phyloP scores from a whole-genome alignment of 2,329 filamentous ascomycete genomes.

The Arthrobotrys sinensis region DNA sequence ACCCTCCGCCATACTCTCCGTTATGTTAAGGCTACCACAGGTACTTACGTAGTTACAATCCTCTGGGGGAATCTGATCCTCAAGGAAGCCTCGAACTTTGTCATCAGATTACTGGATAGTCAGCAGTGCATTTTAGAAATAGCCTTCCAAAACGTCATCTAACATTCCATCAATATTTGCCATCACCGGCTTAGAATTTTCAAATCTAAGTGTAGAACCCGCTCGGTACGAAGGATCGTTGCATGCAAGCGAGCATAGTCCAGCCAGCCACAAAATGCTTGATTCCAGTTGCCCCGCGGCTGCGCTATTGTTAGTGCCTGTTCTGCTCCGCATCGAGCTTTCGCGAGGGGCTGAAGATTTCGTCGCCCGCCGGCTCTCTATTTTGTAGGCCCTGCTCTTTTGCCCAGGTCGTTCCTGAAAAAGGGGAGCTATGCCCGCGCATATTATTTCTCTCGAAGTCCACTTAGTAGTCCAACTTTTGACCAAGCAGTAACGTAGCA shows the following conservation, averaged over 20 bases:
- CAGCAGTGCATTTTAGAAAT: too few relatives aligned
- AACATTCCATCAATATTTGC: neutral
- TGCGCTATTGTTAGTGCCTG: slow-evolving; percentile 44
- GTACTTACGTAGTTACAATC: too few relatives aligned
- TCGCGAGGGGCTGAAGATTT: slow-evolving; percentile 43
- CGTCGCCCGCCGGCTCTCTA: slow-evolving; percentile 6
- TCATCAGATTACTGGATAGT: too few relatives aligned
- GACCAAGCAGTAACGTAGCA: neutral
- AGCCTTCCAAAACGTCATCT: too few relatives aligned
- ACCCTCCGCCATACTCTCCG: too few relatives aligned
- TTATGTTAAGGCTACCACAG: too few relatives aligned
- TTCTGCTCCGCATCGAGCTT: slow-evolving; percentile 27
- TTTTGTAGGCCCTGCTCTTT: slow-evolving; percentile 30
- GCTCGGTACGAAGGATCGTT: slow-evolving; percentile 7
- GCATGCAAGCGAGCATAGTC: slow-evolving; percentile 41
- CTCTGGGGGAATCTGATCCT: too few relatives aligned
- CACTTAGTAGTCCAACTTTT: neutral
- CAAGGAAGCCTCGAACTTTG: too few relatives aligned
- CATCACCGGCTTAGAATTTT: neutral
- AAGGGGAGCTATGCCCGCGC: neutral
- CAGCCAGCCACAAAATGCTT: slow-evolving; percentile 43
- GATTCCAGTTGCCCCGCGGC: slow-evolving; percentile 40
- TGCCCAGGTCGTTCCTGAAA: slow-evolving; percentile 22
- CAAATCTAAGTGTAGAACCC: neutral
- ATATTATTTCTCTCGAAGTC: neutral